phyloP scores from a whole-genome alignment of 2,329 filamentous ascomycete genomes.

The Paecilomyces fulvus region DNA sequence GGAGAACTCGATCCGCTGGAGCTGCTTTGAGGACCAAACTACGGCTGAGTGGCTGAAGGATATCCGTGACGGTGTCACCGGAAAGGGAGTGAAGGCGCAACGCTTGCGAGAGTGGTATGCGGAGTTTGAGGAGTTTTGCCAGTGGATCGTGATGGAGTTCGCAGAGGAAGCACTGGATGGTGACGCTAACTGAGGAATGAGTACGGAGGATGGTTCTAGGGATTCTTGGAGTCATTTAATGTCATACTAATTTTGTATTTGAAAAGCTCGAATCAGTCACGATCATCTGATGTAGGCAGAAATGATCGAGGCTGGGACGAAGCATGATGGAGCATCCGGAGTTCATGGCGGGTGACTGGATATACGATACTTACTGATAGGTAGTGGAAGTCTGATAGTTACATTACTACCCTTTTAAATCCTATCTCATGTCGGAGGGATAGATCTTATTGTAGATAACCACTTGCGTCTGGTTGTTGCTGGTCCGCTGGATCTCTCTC shows the following conservation, averaged over 20 bases:
- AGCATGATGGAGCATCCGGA: not conserved
- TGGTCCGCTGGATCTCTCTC: not conserved
- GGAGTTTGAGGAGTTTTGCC: constrained; percentile 82
- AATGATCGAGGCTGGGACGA: not conserved
- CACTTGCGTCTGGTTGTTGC: not conserved
- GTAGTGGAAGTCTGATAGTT: not conserved
- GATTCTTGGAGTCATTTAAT: not conserved
- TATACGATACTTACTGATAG: not conserved
- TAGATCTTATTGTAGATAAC: not conserved
- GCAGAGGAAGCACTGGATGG: constrained; percentile 42
- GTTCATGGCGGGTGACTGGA: not conserved
- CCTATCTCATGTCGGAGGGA: not conserved
- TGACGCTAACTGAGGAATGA: not conserved
- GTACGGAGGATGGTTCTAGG: no score
- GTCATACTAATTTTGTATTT: not conserved
- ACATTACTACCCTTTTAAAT: not conserved
- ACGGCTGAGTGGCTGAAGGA: constrained; percentile 62
- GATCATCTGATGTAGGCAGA: not conserved
- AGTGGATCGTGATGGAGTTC: constrained; percentile 80
- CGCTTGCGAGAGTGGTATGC: constrained; percentile 69
- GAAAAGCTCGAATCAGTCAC: not conserved
- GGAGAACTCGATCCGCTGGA: constrained; percentile 88
- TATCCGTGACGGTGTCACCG: constrained; percentile 65
- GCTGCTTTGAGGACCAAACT: constrained; percentile 73
- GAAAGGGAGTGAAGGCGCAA: constrained; percentile 60